These are phyloP conservation scores for Themeda triandra DNA, from an alignment of 176 grass and related monocot species.

Conservation along the genomic window DNA sequence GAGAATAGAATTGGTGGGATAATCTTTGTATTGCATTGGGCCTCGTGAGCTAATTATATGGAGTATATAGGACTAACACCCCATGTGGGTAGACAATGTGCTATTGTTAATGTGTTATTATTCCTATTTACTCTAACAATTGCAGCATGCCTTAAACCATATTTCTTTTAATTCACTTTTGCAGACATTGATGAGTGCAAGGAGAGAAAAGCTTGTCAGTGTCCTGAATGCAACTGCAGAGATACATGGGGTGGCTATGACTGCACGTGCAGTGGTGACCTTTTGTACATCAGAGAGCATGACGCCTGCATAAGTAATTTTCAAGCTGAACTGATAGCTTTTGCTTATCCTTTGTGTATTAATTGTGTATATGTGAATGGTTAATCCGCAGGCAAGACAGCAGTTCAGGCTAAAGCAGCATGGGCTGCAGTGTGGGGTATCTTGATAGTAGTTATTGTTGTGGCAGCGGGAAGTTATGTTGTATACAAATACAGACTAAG, in stretches of 20 bases:
- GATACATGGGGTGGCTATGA: conserved; percentile 72
- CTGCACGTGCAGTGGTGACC: conserved; percentile 55
- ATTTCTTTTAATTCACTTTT: conserved; percentile 17
- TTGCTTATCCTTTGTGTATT: not conserved
- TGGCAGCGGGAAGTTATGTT: conserved; percentile 49
- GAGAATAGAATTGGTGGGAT: not conserved
- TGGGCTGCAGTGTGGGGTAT: conserved; percentile 75
- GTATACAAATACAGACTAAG: conserved; percentile 82
- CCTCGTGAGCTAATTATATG: too few species aligned
- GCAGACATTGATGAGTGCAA: conserved; percentile 73
- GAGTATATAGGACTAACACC: too few species aligned
- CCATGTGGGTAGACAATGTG: too few species aligned
- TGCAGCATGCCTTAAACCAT: not conserved
- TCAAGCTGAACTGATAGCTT: not conserved
- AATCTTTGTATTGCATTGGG: not conserved
- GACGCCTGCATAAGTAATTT: conserved; percentile 65
- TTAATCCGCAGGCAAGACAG: conserved; percentile 54
- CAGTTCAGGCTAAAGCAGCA: conserved; percentile 58
- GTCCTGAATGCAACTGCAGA: conserved; percentile 62
- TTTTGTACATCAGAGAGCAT: conserved; percentile 67
- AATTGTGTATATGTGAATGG: conserved; percentile 19
- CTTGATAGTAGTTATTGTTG: conserved; percentile 39
- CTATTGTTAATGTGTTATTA: too few species aligned
- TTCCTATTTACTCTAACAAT: not conserved
- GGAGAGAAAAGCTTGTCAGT: conserved; percentile 61